These are phyloP conservation scores for Macrocybe gigantea DNA, from an alignment of 768 basidiomycete species.

Conservation along the genomic window DNA sequence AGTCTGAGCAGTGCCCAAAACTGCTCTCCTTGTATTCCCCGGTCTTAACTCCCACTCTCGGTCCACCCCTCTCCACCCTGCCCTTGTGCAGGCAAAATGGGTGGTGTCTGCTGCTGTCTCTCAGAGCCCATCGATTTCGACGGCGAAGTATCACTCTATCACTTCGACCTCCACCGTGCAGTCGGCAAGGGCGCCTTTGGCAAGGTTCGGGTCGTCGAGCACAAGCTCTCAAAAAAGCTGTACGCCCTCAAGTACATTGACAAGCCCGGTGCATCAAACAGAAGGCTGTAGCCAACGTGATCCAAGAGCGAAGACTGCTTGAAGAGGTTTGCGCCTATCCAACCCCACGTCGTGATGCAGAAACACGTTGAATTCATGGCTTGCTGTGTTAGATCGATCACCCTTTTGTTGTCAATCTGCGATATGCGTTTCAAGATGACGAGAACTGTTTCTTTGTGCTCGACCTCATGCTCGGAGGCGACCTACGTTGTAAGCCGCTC, in stretches of 20 bases:
- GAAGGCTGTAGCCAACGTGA: constrained; percentile 87
- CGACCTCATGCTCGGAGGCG: constrained; percentile 94
- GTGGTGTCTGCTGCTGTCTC: constrained; percentile 46
- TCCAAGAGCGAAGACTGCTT: constrained; percentile 87
- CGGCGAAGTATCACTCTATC: constrained; percentile 83
- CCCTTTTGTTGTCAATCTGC: constrained; percentile 83
- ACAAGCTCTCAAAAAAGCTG: constrained; percentile 86
- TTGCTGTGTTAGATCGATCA: constrained; percentile 63
- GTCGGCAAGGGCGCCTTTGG: constrained; percentile 98
- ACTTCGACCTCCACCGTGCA: constrained; percentile 92
- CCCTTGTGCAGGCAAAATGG: constrained; percentile 42
- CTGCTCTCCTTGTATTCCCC: constrained; percentile 12
- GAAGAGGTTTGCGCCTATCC: constrained; percentile 63
- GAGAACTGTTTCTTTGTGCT: constrained; percentile 97
- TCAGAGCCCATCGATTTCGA: constrained; percentile 84
- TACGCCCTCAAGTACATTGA: constrained; percentile 99
- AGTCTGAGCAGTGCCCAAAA: constrained; percentile 1
- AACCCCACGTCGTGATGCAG: constrained; percentile 1
- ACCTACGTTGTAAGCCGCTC: constrained; percentile 74
- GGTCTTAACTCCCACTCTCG: constrained; percentile 32
- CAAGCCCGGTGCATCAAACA: constrained; percentile 88
- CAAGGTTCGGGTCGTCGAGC: constrained; percentile 97
- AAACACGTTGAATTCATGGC: constrained; percentile 4
- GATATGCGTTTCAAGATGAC: constrained; percentile 97
- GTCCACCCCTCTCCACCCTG: constrained; percentile 28